Evolutionary conservation across 2,329 filamentous ascomycete species (phyloP).

Genomic region (Thelonectria olida): DNA sequence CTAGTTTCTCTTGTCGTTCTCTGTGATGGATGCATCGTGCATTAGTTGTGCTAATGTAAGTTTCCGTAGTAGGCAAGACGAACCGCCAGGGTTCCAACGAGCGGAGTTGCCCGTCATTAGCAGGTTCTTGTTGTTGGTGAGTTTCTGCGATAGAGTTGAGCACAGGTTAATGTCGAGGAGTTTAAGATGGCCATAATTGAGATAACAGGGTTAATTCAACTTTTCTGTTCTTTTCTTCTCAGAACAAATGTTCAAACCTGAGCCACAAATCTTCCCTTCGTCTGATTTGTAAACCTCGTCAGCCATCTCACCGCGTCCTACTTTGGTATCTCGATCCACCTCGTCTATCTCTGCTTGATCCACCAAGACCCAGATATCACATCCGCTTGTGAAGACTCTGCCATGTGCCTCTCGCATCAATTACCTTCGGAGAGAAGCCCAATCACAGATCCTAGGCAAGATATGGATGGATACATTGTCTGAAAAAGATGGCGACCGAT

Average conservation of each 20-base stretch:
- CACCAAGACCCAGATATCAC: slow-evolving; percentile 3
- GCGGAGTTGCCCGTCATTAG: not conserved
- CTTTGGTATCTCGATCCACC: not conserved
- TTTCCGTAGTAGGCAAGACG: slow-evolving; percentile 2
- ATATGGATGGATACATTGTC: too few relatives aligned
- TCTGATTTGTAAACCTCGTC: not conserved
- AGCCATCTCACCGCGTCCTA: not conserved
- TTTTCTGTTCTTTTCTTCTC: too few relatives aligned
- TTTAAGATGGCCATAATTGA: too few relatives aligned
- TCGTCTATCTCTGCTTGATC: slow-evolving; percentile 1
- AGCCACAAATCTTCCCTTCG: too few relatives aligned
- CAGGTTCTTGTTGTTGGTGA: not conserved
- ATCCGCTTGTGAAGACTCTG: not conserved
- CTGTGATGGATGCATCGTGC: too few relatives aligned
- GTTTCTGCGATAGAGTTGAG: too few relatives aligned
- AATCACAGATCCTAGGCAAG: too few relatives aligned
- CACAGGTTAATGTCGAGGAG: too few relatives aligned
- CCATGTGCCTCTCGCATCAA: not conserved
- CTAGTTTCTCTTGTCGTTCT: not conserved
- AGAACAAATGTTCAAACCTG: too few relatives aligned
- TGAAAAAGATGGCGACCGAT: too few relatives aligned
- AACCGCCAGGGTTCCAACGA: not conserved
- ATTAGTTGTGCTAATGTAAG: not conserved
- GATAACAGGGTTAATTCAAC: too few relatives aligned
- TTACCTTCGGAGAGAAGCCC: too few relatives aligned